Evolutionary conservation across 305 asterid genomes (phyloP), one percentile per base, ranked within the genome.

Genomic region (Fraxinus albicans): DNA sequence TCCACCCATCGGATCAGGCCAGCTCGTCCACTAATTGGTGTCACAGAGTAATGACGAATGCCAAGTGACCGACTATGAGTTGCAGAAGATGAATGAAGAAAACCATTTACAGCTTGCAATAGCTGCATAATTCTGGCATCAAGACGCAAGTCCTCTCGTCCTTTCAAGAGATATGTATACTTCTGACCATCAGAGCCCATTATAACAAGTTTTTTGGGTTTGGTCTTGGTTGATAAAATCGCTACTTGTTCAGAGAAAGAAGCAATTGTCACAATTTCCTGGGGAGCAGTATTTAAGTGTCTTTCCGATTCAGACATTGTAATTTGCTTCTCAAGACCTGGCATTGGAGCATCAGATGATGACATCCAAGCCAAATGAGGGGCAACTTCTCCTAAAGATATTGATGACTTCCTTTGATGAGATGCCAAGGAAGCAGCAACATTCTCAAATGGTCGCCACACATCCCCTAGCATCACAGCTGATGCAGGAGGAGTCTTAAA

Each of bases 91-190:
- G 98, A 94, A 88, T 88, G 91, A 82, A 97, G 93, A 86, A 94
- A 94, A 85, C 97, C 96, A 88, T 97, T 92, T 63, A 97, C 90
- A 83, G 99, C 96, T 89, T 95, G 99, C 87, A 97, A 90, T 82
- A 97, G 89, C 93, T 97, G 99, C 99, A 97, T 97, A 87, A 95
- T 94, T 88, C 99, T 92, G 88, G 99, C 99, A 91, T 97, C 99
- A 78, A 97, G 99, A 77, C 99, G 99, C 85, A 97, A 89, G 88
- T 97, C 99, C 87, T 97, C 99, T 85, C 99, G 94, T 74, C 99
- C 99, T 95, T 97, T 97, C 90, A 97, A 90, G 85, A 97, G 99
- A 92, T 97, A 97, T 25, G 94, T 92, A 86, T 97, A 97, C 87
- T 91, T 92, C 88, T 86, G 89, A 79, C 99, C 99, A 90, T 97